phyloP scores from a whole-genome alignment of 345 rosid species.

The Combretum micranthum region DNA sequence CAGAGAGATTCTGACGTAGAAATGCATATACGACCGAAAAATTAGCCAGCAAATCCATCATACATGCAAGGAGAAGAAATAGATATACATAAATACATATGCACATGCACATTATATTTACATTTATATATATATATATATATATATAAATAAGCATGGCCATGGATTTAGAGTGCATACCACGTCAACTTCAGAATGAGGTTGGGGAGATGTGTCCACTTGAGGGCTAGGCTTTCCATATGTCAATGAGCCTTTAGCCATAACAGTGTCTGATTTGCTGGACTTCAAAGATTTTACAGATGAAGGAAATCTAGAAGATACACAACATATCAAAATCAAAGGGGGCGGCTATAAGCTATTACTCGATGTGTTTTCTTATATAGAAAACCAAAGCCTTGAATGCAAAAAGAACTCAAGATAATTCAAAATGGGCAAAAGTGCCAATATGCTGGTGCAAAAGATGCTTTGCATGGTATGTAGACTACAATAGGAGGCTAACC shows the following conservation, averaged over 20 bases:
- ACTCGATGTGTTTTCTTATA: too few relatives aligned
- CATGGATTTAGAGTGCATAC: constrained; percentile 23
- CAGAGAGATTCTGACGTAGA: constrained; percentile 55
- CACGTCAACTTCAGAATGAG: constrained; percentile 48
- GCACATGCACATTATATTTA: too few relatives aligned
- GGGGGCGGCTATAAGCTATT: neutral
- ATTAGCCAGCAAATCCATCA: constrained; percentile 4
- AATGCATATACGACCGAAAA: constrained; percentile 1
- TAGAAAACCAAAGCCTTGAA: too few relatives aligned
- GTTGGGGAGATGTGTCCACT: constrained; percentile 32
- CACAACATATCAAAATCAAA: constrained; percentile 8
- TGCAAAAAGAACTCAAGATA: too few relatives aligned
- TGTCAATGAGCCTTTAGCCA: constrained; percentile 56
- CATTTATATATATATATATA: too few relatives aligned
- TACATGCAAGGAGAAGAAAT: neutral
- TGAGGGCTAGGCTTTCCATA: constrained; percentile 43
- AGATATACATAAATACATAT: neutral
- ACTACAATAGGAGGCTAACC: too few relatives aligned
- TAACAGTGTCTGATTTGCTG: constrained; percentile 49
- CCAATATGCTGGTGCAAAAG: too few relatives aligned
- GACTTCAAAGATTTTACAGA: constrained; percentile 45
- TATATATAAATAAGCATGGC: neutral
- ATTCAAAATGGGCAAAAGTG: too few relatives aligned
- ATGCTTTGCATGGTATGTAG: too few relatives aligned
- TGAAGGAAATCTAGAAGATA: constrained; percentile 62